These are phyloP conservation scores for Malassezia brasiliensis DNA, from an alignment of 1,284 basidiomycete genomes.

Conservation along the genomic window DNA sequence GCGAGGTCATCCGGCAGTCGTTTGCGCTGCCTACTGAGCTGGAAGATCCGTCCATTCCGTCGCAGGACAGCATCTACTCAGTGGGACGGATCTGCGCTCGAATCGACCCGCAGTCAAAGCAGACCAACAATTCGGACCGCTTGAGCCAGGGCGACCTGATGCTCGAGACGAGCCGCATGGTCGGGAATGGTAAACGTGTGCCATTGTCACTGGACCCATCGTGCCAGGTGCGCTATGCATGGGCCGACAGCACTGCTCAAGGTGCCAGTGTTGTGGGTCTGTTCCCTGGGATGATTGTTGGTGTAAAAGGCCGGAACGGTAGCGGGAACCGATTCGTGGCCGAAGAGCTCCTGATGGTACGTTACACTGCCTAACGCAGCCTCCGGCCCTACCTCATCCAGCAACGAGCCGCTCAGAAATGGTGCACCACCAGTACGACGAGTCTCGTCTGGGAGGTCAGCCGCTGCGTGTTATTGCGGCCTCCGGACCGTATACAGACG, in stretches of 20 bases:
- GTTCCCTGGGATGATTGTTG: conserved; percentile 81
- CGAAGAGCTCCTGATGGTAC: conserved; percentile 67
- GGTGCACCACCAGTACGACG: conserved; percentile 20
- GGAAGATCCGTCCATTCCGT: conserved; percentile 31
- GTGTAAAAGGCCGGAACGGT: conserved; percentile 80
- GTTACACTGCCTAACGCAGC: conserved; percentile 25
- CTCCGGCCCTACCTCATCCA: conserved; percentile 35
- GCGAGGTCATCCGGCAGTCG: conserved; percentile 24
- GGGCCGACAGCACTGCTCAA: conserved; percentile 13
- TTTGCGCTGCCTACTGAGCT: conserved; percentile 27
- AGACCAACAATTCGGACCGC: background rate
- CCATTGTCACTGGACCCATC: conserved; percentile 24
- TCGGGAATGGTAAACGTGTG: conserved; percentile 35
- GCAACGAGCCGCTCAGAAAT: conserved; percentile 24
- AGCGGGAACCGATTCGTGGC: conserved; percentile 77
- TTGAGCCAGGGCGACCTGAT: conserved; percentile 16
- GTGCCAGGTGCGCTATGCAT: conserved; percentile 27
- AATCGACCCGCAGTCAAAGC: background rate
- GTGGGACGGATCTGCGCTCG: conserved; percentile 33
- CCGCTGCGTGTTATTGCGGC: conserved; percentile 25
- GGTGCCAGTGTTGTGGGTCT: conserved; percentile 52
- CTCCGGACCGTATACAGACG: conserved; percentile 30
- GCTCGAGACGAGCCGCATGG: conserved; percentile 31
- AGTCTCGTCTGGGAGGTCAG: conserved; percentile 17
- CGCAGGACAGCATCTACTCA: conserved; percentile 38